Evolutionary conservation across 345 rosid species (phyloP), one percentile per base, ranked within the genome.

Genomic region (Angophora floribunda): DNA sequence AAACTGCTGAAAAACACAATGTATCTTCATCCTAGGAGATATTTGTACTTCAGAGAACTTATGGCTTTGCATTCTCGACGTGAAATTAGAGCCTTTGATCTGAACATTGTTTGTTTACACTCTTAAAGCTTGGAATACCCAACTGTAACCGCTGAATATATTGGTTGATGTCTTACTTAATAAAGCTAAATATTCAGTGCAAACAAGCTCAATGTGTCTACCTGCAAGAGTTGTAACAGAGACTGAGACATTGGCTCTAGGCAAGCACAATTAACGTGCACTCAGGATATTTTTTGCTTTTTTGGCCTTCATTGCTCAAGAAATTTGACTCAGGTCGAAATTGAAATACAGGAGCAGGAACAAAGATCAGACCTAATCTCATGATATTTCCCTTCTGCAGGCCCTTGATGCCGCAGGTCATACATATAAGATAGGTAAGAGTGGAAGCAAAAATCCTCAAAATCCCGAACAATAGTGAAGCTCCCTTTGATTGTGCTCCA

Each of bases 381-480:
- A 78, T 98, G 94, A 88, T 93, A 94, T 26, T 94, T 94, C 87
- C 90, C 92, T 89, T 92, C 94, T 8, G 90, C 67, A 28, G 93
- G 90, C 32, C 88, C 91, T 63, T 91, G 88, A 28, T 85, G 89
- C 90, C 82, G 90, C 88, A 97, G 94, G 44, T 98, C 99, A 87
- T 93, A 95, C 98, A 96, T 95, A 53, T 91, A 32, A 1, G 98
- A 95, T 87, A 93, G 89, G 88, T 95, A 98, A 88, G 99, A 95
- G 92, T 96, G 94, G 87, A 91, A 95, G 89, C 96, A 95, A 88
- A 95, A 93, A 91, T 97, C 99, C 49, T 3, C 61, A 90, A 97
- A 95, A 90, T 98, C 99, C 41, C 91, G 89, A 88, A 98, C 93
- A 85, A 94, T 90, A 9, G 97, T 98, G 91, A 91, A 94, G 92